Evolutionary conservation across 176 grass and related monocot genomes (phyloP), one percentile per base, ranked within the genome.

Genomic region (Stipa capillata): DNA sequence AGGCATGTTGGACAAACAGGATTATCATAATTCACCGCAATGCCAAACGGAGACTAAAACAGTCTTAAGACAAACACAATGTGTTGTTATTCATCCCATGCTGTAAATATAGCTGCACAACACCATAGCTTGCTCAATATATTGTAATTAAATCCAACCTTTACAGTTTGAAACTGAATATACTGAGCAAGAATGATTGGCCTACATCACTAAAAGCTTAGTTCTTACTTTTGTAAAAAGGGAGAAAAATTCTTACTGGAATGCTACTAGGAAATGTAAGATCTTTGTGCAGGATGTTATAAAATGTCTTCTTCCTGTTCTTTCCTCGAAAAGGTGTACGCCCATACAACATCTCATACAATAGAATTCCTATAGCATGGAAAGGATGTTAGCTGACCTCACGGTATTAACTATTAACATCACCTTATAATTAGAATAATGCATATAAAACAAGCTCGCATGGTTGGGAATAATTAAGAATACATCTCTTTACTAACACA

Each of bases 251-350:
- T 88, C 77, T 95, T 83, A 99, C 96, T 55, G 96, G 90, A 79
- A 99, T 93, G 82, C 92, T 91, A 77, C 90, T 95, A 33, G 92
- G 92, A 78, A 99, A 99, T 33, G 90, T 93, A 82, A 99, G 96
- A 67, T 95, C 92, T 69, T 99, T 99, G 59, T 93, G 84, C 36
- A 99, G 74, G 72, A 99, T 91, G 60, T 99, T 99, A 64, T 91
- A 72, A 78, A 99, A 99, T 54, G 96, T 99, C 77, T 74, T 95
- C 59, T 95, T 87, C 86, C 96, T 90, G 79, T 99, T 95, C 81
- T 95, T 99, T 84, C 92, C 96, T 89, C 96, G 88, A 61, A 99
- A 99, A 81, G 96, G 96, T 82, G 96, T 99, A 11, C 92, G 96
- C 16, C 92, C 96, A 75, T 99, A 99, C 53, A 99, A 63, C 96